A percentile compares a stretch with the other conserved stretches of the same genome.
Conservation (phyloP, 2,329 filamentous ascomycete species). For the Helicocarpus griseus region DNA sequence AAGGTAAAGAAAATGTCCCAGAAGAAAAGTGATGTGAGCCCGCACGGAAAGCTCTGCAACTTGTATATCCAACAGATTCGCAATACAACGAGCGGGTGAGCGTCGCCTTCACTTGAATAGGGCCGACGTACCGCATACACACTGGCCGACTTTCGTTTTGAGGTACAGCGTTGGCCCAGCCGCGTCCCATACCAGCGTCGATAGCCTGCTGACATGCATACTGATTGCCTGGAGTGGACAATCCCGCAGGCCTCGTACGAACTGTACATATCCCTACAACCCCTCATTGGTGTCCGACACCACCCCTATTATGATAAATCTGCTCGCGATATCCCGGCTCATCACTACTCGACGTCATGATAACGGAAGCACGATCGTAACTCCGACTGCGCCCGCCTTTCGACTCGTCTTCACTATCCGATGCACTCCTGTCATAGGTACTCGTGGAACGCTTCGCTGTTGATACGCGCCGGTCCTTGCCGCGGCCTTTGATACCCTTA, state of each 20-base stretch:
- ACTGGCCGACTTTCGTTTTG: too few relatives aligned
- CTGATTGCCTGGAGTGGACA: too few relatives aligned
- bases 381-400: slow-evolving; percentile 1
- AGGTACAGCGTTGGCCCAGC: too few relatives aligned
- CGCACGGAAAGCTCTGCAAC: too few relatives aligned
- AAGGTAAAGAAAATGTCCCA: too few relatives aligned
- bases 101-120: too few relatives aligned
- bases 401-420: slow-evolving; percentile 5
- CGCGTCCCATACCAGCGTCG: too few relatives aligned
- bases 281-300: neutral
- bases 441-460: slow-evolving; percentile 9
- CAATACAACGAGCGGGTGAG: too few relatives aligned
- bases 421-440: neutral
- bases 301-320: slow-evolving; percentile 8
- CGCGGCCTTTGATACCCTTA: slow-evolving; percentile 94
- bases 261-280: neutral
- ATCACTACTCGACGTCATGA: slow-evolving; percentile 12
- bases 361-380: slow-evolving; percentile 7
- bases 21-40: too few relatives aligned
- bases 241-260: too few relatives aligned
- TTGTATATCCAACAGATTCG: too few relatives aligned
- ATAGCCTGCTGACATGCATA: too few relatives aligned
- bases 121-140: neutral
- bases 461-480: slow-evolving; percentile 57
- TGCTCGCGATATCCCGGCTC: slow-evolving; percentile 14